phyloP scores from a whole-genome alignment of 768 basidiomycete species.

The Serpula lacrymans region DNA sequence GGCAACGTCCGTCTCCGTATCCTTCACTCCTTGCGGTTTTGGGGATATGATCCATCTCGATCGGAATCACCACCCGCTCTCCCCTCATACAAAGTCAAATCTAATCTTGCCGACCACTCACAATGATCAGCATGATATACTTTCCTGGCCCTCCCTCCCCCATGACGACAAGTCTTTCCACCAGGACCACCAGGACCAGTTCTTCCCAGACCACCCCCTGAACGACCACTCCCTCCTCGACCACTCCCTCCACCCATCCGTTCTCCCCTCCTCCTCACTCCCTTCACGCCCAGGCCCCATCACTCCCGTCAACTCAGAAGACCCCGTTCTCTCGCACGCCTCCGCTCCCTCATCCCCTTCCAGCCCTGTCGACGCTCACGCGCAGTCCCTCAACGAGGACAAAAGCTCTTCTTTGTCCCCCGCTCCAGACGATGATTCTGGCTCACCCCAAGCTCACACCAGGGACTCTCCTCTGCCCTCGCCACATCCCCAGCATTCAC shows the following conservation, averaged over 20 bases:
- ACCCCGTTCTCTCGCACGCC: conserved; percentile 13
- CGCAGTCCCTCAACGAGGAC: conserved; percentile 34
- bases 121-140: conserved; percentile 24
- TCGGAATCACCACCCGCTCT: conserved; percentile 43
- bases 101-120: conserved; percentile 39
- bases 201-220: conserved; percentile 23
- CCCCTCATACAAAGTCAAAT: conserved; percentile 38
- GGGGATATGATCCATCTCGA: conserved; percentile 50
- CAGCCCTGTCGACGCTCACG: conserved; percentile 22
- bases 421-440: conserved; percentile 45
- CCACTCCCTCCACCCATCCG: conserved; percentile 13
- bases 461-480: conserved; percentile 15
- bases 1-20: conserved; percentile 1
- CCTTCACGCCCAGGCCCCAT: conserved; percentile 11
- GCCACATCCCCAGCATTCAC: conserved; percentile 15
- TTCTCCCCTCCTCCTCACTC: conserved; percentile 2
- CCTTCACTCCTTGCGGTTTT: conserved; percentile 6
- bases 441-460: conserved; percentile 30
- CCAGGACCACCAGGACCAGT: conserved; percentile 15
- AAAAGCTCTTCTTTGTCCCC: conserved; percentile 58
- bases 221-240: conserved; percentile 11
- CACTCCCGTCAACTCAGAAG: conserved; percentile 18
- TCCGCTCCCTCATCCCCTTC: conserved; percentile 19
- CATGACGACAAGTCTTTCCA: conserved; percentile 10
- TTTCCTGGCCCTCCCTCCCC: conserved; percentile 32